These are phyloP conservation scores for Phytophthora quininea DNA, from an alignment of 352 stramenopile species.

Conservation along the genomic window DNA sequence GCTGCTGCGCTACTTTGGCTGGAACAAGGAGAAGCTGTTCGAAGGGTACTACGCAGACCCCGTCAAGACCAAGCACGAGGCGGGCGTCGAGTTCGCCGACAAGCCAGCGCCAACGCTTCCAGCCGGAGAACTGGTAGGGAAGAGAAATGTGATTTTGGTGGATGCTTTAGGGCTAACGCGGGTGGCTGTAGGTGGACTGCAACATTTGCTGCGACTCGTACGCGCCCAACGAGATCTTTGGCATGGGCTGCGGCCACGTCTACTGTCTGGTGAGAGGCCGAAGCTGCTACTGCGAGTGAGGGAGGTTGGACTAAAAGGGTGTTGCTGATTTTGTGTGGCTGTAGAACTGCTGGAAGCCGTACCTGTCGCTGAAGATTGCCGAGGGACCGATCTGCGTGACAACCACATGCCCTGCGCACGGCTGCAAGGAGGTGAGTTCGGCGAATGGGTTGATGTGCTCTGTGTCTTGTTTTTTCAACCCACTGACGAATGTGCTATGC, in stretches of 20 bases:
- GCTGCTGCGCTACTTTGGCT: slow-evolving; percentile 84
- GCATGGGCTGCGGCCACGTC: slow-evolving; percentile 96
- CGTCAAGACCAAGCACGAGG: slow-evolving; percentile 52
- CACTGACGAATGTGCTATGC: background rate
- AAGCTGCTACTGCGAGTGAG: background rate
- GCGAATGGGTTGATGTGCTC: background rate
- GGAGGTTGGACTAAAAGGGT: background rate
- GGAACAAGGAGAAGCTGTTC: slow-evolving; percentile 92
- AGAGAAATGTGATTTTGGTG: background rate
- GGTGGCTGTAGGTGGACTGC: slow-evolving; percentile 61
- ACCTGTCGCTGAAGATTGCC: slow-evolving; percentile 85
- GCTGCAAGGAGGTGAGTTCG: slow-evolving; percentile 90
- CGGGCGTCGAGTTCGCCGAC: slow-evolving; percentile 66
- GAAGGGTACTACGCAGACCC: slow-evolving; percentile 86
- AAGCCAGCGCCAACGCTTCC: slow-evolving; percentile 40
- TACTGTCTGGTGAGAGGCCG: slow-evolving; percentile 92
- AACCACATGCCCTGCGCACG: slow-evolving; percentile 95
- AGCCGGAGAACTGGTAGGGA: slow-evolving; percentile 44
- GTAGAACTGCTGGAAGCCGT: slow-evolving; percentile 86
- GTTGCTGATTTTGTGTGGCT: background rate
- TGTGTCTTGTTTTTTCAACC: background rate
- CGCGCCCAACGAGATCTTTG: slow-evolving; percentile 69
- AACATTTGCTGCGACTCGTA: slow-evolving; percentile 97
- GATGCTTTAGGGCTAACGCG: slow-evolving; percentile 12
- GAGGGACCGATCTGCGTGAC: slow-evolving; percentile 94